Base-by-base conservation (phyloP, 2,329 filamentous ascomycete species). In the Neurospora crassa region DNA sequence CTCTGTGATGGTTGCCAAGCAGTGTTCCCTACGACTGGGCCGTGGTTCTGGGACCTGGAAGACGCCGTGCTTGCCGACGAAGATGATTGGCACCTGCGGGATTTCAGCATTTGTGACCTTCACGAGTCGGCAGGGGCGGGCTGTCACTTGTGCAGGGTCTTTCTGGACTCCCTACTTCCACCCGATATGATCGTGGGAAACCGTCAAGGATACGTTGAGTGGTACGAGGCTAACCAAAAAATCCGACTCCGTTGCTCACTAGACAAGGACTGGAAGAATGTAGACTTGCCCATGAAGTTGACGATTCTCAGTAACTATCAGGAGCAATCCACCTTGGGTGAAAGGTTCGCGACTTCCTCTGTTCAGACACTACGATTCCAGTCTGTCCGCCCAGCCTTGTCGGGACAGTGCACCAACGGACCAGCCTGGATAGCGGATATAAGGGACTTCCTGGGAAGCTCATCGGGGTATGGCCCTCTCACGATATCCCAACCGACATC, bases 241-340 rank as follows among this genome's bases (percentile, higher is more conserved):
- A 8, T 29, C 2, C 47, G 18, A 18, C 4, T 47, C 3, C n/a
- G n/a, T 2, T 47, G 45, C 4, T 12, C 45, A 20, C n/a, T 47
- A 2, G 10, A 3, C 2, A 47, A 2, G n/a, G 4, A 6, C 12
- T 24, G n/a, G 45, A 2, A 14, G 4, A 6, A 2, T 0, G 2
- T 24, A 2, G 11, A 20, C 10, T 24, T 47, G 0, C 45, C 45
- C 5, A 24, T 47, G 4, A 43, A 18, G 42, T 41, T 41, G 40
- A 14, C 40, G 40, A 41, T 41, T 41, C 40, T 41, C 4, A 14
- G 40, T 12, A 41, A 12, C 40, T 41, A 14, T 41, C 40, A 12
- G 40, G 40, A 41, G 3, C 40, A 41, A 41, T 4, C 0, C 4
- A 41, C 40, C 40, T 41, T 41, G 40, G 40, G 40, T 14, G 40